phyloP scores from a whole-genome alignment of 73 alveolate species.

The Symbiodinium natans region DNA sequence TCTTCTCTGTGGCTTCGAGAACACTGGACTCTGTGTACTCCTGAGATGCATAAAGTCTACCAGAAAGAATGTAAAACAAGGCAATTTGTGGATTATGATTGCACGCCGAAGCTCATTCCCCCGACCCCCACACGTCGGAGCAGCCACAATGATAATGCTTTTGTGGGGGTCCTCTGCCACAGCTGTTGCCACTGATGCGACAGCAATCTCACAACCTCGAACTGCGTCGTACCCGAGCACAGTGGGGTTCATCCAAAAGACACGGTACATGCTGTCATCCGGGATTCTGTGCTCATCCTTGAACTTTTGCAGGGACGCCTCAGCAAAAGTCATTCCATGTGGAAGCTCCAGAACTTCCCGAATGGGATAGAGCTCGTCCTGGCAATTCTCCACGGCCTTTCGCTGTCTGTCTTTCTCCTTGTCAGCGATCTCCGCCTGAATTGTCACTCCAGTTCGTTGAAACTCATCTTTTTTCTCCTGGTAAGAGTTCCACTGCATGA shows the following conservation, averaged over 20 bases:
- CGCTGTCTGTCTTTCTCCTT: background rate
- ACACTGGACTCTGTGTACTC: background rate
- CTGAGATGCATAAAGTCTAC: no score
- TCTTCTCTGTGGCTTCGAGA: background rate
- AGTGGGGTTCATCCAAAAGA: background rate
- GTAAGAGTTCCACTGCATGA: background rate
- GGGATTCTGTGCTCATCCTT: background rate
- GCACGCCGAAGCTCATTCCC: background rate
- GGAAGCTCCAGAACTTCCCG: background rate
- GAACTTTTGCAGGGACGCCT: background rate
- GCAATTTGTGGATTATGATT: background rate
- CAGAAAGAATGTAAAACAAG: background rate
- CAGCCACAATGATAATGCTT: background rate
- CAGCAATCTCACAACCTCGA: background rate
- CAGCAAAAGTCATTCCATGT: background rate
- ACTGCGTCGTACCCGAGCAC: conserved; percentile 8
- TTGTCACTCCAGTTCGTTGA: background rate
- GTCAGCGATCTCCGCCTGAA: background rate
- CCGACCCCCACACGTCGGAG: background rate
- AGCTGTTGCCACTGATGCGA: background rate
- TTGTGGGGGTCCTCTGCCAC: background rate
- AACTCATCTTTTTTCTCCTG: background rate
- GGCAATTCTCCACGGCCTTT: background rate
- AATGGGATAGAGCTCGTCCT: background rate
- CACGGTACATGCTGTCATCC: background rate